Base-by-base conservation (phyloP, 2,329 filamentous ascomycete species). In the Parasarocladium wereldwijsianum region DNA sequence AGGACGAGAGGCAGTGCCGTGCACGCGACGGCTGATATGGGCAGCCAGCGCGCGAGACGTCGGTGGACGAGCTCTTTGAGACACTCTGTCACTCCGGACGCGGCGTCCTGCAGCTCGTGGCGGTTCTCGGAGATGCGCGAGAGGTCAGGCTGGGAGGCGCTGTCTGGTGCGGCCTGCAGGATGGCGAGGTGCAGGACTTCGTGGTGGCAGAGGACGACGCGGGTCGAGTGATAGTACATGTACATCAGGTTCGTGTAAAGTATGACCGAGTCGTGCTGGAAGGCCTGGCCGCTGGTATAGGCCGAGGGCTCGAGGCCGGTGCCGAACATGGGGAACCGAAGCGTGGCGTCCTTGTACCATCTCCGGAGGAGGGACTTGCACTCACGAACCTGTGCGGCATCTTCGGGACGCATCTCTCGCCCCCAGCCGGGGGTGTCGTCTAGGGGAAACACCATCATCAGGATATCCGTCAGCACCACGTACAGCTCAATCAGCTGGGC, bases 201-300 rank as follows among this genome's bases (percentile, higher is more conserved):
- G 32, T 62, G 57, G 38, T 66, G 60, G 11, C 54, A 60, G 6
- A 66, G 45, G 4, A 55, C 54, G 6, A 63, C 32, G 7, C 25
- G 20, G 2, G 45, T 59, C 39, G 47, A 66, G 58, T 64, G 52
- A 36, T 64, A 66, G 33, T 63, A 62, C 55, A 66, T 64, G 35
- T 60, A 62, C 40, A 64, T 58, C 37, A 64, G 39, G 24, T 60
- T 61, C 4, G 56, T 59, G 40, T 62, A 62, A 20, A 60, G 32
- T 8, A 58, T 52, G 8, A 58, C 49, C 1, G 58, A 59, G 32
- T 60, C 54, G 32, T 59, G 50, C 14, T 50, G 44, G 25, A 43
- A 50, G 32, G 51, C 48, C 17, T 39, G 6, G 40, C 35, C 14
- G 40, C 37, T 22, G 38, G 19, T 32, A n/a, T 29, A 30, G 11